These are phyloP conservation scores for Phycomyces nitens DNA, from an alignment of 192 early-diverging fungal species.

Conservation along the genomic window DNA sequence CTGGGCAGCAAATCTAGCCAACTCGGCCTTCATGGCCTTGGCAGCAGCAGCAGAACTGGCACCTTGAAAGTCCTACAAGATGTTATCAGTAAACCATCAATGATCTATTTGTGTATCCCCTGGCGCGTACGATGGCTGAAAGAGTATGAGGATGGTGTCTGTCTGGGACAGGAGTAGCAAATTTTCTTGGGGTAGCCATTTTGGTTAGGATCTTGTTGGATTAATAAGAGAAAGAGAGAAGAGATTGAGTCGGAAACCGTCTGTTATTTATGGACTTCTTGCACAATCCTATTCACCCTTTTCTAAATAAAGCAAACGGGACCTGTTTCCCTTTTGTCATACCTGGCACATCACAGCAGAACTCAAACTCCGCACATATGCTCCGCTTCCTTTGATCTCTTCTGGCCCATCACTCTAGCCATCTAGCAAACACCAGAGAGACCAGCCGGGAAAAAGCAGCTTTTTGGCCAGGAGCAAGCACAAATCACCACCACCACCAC, in stretches of 20 bases:
- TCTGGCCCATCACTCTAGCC: too few species aligned
- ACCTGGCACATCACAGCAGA: too few species aligned
- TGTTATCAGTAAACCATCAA: neutral
- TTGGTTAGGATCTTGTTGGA: neutral
- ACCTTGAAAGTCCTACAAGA: slow-evolving; percentile 51
- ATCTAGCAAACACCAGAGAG: too few species aligned
- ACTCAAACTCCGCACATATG: too few species aligned
- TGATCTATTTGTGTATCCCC: neutral
- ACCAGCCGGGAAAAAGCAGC: too few species aligned
- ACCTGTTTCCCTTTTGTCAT: neutral
- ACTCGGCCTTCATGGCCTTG: slow-evolving; percentile 73
- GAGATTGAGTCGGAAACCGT: neutral
- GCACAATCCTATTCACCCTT: neutral
- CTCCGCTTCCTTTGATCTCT: too few species aligned
- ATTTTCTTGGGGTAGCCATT: slow-evolving; percentile 22
- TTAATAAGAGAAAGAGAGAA: neutral
- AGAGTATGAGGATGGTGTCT: slow-evolving; percentile 49
- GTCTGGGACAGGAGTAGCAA: slow-evolving; percentile 25
- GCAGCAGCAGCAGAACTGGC: slow-evolving; percentile 57
- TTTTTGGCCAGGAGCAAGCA: too few species aligned
- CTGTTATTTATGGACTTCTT: slow-evolving; percentile 1
- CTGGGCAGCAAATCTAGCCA: slow-evolving; percentile 57
- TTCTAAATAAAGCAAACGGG: neutral
- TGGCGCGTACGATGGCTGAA: slow-evolving; percentile 45
- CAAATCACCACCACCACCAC: too few species aligned